Evolutionary conservation across 352 stramenopile species (phyloP).

Genomic region (Pythium phragmitis): DNA sequence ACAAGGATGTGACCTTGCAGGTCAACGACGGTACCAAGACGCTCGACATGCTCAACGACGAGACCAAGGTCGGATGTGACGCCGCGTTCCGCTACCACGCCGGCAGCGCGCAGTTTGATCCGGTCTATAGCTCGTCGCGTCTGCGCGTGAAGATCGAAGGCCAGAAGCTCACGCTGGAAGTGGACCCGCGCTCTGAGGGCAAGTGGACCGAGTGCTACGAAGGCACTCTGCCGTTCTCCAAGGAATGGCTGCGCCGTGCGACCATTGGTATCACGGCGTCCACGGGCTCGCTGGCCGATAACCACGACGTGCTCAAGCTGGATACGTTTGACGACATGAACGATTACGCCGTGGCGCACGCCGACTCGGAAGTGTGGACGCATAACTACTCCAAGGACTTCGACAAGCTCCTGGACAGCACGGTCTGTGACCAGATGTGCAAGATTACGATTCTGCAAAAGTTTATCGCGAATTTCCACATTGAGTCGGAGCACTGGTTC

Average conservation of each 20-base stretch:
- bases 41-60: slow-evolving; percentile 63
- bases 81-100: slow-evolving; percentile 78
- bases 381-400: slow-evolving; percentile 89
- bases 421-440: slow-evolving; percentile 72
- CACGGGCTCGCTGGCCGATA: slow-evolving; percentile 76
- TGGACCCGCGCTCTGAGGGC: slow-evolving; percentile 57
- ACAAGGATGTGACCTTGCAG: slow-evolving; percentile 84
- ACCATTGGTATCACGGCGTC: slow-evolving; percentile 74
- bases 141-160: slow-evolving; percentile 73
- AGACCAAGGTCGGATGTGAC: slow-evolving; percentile 74
- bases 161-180: slow-evolving; percentile 51
- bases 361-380: slow-evolving; percentile 70
- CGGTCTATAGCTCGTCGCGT: slow-evolving; percentile 79
- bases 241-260: slow-evolving; percentile 62
- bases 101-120: slow-evolving; percentile 71
- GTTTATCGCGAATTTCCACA: slow-evolving; percentile 76
- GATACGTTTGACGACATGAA: slow-evolving; percentile 60
- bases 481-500: slow-evolving; percentile 85
- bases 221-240: slow-evolving; percentile 57
- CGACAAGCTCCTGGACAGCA: slow-evolving; percentile 50
- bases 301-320: slow-evolving; percentile 79
- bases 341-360: slow-evolving; percentile 46
- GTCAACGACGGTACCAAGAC: slow-evolving; percentile 80
- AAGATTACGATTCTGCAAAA: slow-evolving; percentile 83
- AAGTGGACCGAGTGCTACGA: slow-evolving; percentile 68